Evolutionary conservation across 1,284 basidiomycete genomes (phyloP), one percentile per base, ranked within the genome.

Genomic region (Heliocybe sulcata): DNA sequence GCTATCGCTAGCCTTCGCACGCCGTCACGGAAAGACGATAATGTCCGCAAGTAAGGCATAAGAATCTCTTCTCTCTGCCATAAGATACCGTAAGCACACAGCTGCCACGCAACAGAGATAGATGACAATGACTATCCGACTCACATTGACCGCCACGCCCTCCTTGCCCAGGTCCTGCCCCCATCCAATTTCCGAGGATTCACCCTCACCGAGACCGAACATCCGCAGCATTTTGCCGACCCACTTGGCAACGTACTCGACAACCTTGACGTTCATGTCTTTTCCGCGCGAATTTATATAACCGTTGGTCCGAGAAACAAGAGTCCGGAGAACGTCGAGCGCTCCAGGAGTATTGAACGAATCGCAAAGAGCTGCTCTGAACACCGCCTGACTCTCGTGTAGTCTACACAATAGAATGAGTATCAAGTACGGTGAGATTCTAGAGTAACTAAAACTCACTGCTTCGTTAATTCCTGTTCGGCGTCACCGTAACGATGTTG

Each of bases 301-400:
- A 25, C 94, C 77, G 68, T 98, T 98, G 16, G 91, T 86, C 54
- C 83, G 80, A n/a, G 89, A 90, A 25, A 99, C 85, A 27, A 98
- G 75, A 58, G 95, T 89, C 12, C 92, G 79, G 12, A 99, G 72
- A 54, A 85, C 74, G 60, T 82, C 80, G 47, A 99, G 72, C 0
- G 94, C 96, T 14, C 76, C 77, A 1, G 94, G 92, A 0, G 96
- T 99, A 71, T 99, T 96, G 78, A 99, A 98, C 1, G 94, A 98
- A 70, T 99, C 96, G 72, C 92, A 97, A 55, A 99, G 84, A 0
- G 95, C 92, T n/a, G 74, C 77, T 54, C 93, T 86, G 80, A 99
- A 97, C 1, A 81, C 77, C 45, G 79, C 64, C 70, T 96, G 95
- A 35, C 87, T 83, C 52, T 83, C 75, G 61, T 90, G 79, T 45